These are phyloP conservation scores for Guadua angustifolia DNA, from an alignment of 176 grass and related monocot species.

Conservation along the genomic window DNA sequence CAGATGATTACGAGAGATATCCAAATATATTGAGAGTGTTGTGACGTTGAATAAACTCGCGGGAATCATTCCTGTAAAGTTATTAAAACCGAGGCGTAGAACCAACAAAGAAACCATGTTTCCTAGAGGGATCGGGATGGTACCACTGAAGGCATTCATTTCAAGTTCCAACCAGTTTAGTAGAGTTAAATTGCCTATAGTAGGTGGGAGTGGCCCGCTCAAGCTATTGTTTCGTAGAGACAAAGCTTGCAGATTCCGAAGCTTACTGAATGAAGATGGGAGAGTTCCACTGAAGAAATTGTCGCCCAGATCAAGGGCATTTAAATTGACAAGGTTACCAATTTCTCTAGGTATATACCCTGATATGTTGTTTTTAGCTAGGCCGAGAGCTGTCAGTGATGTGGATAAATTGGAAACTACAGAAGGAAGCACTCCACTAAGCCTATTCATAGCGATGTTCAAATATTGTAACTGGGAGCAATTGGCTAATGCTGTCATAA, in stretches of 20 bases:
- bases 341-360: slow-evolving; percentile 39
- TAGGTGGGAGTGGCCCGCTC: neutral
- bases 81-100: slow-evolving; percentile 27
- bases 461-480: slow-evolving; percentile 30
- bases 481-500: slow-evolving; percentile 43
- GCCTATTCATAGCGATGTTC: slow-evolving; percentile 8
- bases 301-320: neutral
- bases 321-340: slow-evolving; percentile 28
- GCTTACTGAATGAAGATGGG: slow-evolving; percentile 41
- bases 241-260: neutral
- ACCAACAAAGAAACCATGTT: slow-evolving; percentile 20
- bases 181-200: slow-evolving; percentile 42
- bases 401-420: slow-evolving; percentile 42
- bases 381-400: neutral
- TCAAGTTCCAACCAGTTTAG: slow-evolving; percentile 3
- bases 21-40: neutral
- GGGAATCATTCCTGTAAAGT: slow-evolving; percentile 37
- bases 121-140: slow-evolving; percentile 42
- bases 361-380: neutral
- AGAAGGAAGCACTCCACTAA: slow-evolving; percentile 25
- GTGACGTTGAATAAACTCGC: slow-evolving; percentile 34
- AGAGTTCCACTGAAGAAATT: slow-evolving; percentile 43
- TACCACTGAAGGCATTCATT: neutral
- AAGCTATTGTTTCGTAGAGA: neutral
- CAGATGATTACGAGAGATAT: slow-evolving; percentile 34